Conservation (phyloP, 257 asterid species). For the Verbena officinalis region DNA sequence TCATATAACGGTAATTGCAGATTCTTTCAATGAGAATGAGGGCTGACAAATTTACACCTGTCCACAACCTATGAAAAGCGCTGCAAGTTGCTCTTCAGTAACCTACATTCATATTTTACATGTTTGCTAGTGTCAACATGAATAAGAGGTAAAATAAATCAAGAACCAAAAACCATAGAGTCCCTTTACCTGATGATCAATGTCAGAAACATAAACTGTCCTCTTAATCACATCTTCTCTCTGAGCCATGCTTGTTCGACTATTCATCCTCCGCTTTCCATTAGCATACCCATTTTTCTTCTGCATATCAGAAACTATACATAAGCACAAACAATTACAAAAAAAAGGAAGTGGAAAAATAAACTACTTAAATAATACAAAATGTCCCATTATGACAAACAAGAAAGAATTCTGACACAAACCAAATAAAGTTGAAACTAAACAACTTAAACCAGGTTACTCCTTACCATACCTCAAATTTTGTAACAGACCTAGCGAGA, state of each 20-base stretch:
- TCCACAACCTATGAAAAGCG: constrained; percentile 62
- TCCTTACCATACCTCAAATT: neutral
- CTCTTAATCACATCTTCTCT: constrained; percentile 73
- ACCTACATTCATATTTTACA: constrained; percentile 42
- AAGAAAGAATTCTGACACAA: neutral
- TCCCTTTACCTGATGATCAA: constrained; percentile 69
- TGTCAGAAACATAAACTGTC: constrained; percentile 81
- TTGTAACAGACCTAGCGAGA: constrained; percentile 13
- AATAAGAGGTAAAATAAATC: neutral
- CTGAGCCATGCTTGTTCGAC: constrained; percentile 67
- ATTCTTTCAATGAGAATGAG: constrained; percentile 21
- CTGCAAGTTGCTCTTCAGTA: constrained; percentile 76
- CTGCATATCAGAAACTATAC: constrained; percentile 35
- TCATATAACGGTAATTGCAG: constrained; percentile 19
- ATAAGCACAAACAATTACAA: constrained; percentile 23
- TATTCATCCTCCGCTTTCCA: constrained; percentile 58
- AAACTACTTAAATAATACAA: too few species aligned
- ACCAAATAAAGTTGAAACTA: neutral
- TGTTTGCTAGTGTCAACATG: neutral
- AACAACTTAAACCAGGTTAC: constrained; percentile 15
- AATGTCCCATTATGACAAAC: neutral
- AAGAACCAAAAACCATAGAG: neutral
- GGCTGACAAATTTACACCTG: constrained; percentile 44
- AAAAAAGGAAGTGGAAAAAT: neutral
- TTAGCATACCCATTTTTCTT: constrained; percentile 56